Evolutionary conservation across 1,284 basidiomycete species (phyloP).

Genomic region (Lignosus rhinocerotis): DNA sequence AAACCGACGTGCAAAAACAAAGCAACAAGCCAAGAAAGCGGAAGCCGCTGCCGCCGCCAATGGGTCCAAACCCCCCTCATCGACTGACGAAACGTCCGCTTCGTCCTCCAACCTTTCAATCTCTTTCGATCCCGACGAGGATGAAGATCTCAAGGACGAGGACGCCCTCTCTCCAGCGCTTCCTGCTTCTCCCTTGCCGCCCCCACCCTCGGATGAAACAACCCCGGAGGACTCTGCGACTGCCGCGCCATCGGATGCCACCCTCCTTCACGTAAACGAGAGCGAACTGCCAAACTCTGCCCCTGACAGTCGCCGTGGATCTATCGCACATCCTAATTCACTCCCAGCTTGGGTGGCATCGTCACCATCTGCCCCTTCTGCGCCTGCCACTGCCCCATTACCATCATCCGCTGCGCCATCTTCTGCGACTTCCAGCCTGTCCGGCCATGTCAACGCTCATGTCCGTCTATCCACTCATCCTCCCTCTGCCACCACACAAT

Average conservation of each 20-base stretch:
- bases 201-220: conserved; percentile 8
- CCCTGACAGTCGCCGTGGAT: conserved; percentile 21
- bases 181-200: conserved; percentile 9
- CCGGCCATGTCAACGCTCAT: conserved; percentile 11
- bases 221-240: conserved; percentile 1
- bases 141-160: conserved; percentile 11
- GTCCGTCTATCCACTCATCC: conserved; percentile 21
- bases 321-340: conserved; percentile 11
- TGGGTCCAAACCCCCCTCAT: background rate
- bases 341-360: conserved; percentile 8
- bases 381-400: conserved; percentile 3
- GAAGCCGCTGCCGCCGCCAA: conserved; percentile 17
- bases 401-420: conserved; percentile 8
- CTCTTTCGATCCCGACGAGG: conserved; percentile 1
- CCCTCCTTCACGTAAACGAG: conserved; percentile 8
- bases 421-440: conserved; percentile 3
- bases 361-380: conserved; percentile 13
- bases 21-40: conserved; percentile 47
- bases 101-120: conserved; percentile 6
- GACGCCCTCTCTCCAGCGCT: conserved; percentile 14
- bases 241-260: conserved; percentile 1
- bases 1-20: conserved; percentile 87
- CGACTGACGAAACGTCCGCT: background rate
- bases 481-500: conserved; percentile 17
- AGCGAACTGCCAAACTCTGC: conserved; percentile 14